These are phyloP conservation scores for Cordyceps cateniannulata DNA, from an alignment of 2,329 filamentous ascomycete genomes.

Conservation along the genomic window DNA sequence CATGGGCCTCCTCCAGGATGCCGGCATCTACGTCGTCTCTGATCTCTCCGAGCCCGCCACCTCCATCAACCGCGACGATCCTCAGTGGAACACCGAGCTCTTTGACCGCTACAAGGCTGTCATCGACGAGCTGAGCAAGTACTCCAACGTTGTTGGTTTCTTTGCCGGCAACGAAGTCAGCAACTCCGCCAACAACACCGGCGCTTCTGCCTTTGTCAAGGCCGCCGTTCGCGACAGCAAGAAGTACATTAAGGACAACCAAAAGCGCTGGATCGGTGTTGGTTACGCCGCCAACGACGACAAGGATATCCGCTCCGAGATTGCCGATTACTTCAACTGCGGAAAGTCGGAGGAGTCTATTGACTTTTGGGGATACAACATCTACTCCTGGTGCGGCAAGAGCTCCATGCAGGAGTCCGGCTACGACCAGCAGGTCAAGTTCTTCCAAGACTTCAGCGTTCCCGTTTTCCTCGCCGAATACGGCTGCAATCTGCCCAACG, in stretches of 20 bases:
- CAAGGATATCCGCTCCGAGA: slow-evolving; percentile 68
- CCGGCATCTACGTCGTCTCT: slow-evolving; percentile 91
- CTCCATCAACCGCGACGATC: slow-evolving; percentile 79
- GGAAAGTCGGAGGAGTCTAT: slow-evolving; percentile 59
- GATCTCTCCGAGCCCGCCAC: slow-evolving; percentile 75
- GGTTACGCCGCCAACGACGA: slow-evolving; percentile 97
- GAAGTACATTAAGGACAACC: slow-evolving; percentile 75
- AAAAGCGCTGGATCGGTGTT: slow-evolving; percentile 78
- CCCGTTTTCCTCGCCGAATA: slow-evolving; percentile 99
- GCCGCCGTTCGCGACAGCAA: slow-evolving; percentile 95
- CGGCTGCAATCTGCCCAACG: slow-evolving; percentile 71
- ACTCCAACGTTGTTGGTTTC: slow-evolving; percentile 92
- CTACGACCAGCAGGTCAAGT: slow-evolving; percentile 74
- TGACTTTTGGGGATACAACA: slow-evolving; percentile 99
- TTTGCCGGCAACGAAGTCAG: slow-evolving; percentile 98
- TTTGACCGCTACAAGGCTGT: slow-evolving; percentile 78
- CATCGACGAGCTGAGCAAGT: slow-evolving; percentile 72
- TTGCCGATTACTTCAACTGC: slow-evolving; percentile 95
- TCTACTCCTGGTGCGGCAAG: slow-evolving; percentile 97
- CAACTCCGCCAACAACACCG: slow-evolving; percentile 82
- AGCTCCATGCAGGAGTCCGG: slow-evolving; percentile 71
- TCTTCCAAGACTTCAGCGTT: slow-evolving; percentile 84
- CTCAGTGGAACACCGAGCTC: slow-evolving; percentile 72
- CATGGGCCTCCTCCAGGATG: slow-evolving; percentile 75
- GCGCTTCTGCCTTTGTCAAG: slow-evolving; percentile 91